Evolutionary conservation across 345 rosid species (phyloP), one percentile per base, ranked within the genome.

Genomic region (Conringia planisiliqua): DNA sequence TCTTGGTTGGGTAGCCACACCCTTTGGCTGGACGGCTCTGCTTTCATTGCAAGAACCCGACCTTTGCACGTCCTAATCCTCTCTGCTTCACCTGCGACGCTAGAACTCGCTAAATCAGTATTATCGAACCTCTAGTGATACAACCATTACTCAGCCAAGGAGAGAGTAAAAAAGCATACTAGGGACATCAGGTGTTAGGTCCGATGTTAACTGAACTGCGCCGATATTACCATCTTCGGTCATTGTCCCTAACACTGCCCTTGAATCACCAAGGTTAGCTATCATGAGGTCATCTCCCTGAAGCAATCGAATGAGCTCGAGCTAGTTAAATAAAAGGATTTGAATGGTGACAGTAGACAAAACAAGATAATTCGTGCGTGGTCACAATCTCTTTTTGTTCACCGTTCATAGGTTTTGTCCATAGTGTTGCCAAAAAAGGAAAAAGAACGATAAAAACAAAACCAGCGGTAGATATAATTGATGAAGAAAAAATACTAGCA

Each of bases 221-320:
- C 71, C 36, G 65, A 88, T 68, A 20, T 62, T 64, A 24, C 87
- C 85, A 58, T 82, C 80, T 52, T 84, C 92, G 1, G 33, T 75
- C 6, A 75, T 51, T 39, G 86, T 88, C 26, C 94, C 98, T 22
- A 93, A 50, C 46, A 93, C 82, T 18, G 97, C 98, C 69, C 98
- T 88, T 6, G 98, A 93, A 79, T 93, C 97, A 1, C 98, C 98
- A 6, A 93, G 92, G 74, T 93, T 93, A 27, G 97, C 93, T 68
- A 89, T 86, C 26, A 89, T 51, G 55, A 93, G 90, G 75, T 88
- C 87, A 66, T 84, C 85, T 54, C 89, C 88, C 98, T 90, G 76
- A 24, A 77, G 20, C 2, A 63, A 27, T 38, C 16, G 2, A 51
- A 3, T 32, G 6, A 70, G 36, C 14, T 44, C 48, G 6, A 52